Evolutionary conservation across 768 basidiomycete species (phyloP).

Genomic region (Tephrocybe sp.): DNA sequence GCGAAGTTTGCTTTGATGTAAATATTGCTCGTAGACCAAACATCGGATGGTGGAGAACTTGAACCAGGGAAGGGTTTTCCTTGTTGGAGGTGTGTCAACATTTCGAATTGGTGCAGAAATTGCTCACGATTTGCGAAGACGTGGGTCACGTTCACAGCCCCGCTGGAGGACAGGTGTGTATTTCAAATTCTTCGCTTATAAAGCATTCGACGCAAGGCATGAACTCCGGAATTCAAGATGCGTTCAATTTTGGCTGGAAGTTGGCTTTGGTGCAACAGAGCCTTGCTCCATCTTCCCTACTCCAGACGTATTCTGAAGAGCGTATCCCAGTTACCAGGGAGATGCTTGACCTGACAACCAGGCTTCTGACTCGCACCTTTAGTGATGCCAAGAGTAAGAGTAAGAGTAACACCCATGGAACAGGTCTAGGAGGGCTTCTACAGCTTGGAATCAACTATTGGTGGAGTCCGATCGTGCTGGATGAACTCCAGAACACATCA

Average conservation of each 20-base stretch:
- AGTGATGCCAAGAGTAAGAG: too few species aligned
- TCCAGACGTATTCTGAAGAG: conserved; percentile 40
- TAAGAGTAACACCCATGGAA: conserved; percentile 8
- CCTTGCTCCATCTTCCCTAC: conserved; percentile 30
- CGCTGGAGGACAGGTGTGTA: conserved; percentile 35
- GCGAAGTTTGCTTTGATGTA: neutral
- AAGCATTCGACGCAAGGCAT: conserved; percentile 6
- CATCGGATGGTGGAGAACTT: conserved; percentile 47
- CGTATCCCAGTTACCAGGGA: conserved; percentile 43
- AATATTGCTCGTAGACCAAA: conserved; percentile 32
- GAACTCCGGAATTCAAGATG: conserved; percentile 23
- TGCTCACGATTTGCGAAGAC: conserved; percentile 29
- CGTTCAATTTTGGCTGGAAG: conserved; percentile 44
- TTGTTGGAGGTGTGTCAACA: conserved; percentile 42
- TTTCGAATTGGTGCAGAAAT: neutral
- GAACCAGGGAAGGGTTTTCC: conserved; percentile 39
- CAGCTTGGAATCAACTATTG: conserved; percentile 48
- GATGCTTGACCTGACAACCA: conserved; percentile 39
- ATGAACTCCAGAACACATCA: conserved; percentile 14
- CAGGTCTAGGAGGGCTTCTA: conserved; percentile 19
- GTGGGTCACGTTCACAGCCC: conserved; percentile 46
- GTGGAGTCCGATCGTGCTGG: conserved; percentile 40
- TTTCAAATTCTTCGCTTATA: neutral
- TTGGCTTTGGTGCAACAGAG: conserved; percentile 38
- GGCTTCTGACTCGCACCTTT: conserved; percentile 22